Evolutionary conservation across 306 rosid species (phyloP).

Genomic region (Abrus precatorius): DNA sequence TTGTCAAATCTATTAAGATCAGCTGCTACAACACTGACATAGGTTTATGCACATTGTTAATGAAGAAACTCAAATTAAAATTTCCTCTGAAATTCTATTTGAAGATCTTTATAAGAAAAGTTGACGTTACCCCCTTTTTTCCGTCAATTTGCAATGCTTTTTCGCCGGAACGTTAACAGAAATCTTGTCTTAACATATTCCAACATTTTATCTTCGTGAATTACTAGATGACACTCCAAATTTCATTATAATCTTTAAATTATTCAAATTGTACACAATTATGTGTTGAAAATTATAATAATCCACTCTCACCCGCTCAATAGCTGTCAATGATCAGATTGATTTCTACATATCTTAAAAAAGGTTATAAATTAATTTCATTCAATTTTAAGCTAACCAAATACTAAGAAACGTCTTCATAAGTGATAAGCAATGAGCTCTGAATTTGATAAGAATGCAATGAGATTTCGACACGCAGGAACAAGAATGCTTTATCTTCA

Average conservation of each 20-base stretch:
- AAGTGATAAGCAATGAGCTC: not conserved
- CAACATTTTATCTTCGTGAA: not conserved
- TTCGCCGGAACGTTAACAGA: not conserved
- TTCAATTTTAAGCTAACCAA: no score
- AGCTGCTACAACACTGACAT: slow-evolving; percentile 24
- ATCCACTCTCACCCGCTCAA: not conserved
- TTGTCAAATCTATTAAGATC: slow-evolving; percentile 55
- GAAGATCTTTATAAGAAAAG: slow-evolving; percentile 1
- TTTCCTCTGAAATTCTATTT: slow-evolving; percentile 31
- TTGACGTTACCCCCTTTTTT: not conserved
- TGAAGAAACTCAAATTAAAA: slow-evolving; percentile 14
- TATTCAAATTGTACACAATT: not conserved
- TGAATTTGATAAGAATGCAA: not conserved
- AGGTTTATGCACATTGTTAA: not conserved
- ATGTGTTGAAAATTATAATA: not conserved
- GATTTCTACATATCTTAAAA: no score
- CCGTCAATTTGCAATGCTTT: slow-evolving; percentile 33
- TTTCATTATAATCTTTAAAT: not conserved
- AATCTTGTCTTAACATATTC: not conserved
- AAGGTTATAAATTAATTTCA: no score
- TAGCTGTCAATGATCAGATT: not conserved
- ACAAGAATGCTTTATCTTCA: not conserved
- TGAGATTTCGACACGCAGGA: no score
- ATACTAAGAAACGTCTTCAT: not conserved
- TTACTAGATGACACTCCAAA: not conserved